phyloP scores from a whole-genome alignment of 257 asterid genomes.

The Solanum virginianum region DNA sequence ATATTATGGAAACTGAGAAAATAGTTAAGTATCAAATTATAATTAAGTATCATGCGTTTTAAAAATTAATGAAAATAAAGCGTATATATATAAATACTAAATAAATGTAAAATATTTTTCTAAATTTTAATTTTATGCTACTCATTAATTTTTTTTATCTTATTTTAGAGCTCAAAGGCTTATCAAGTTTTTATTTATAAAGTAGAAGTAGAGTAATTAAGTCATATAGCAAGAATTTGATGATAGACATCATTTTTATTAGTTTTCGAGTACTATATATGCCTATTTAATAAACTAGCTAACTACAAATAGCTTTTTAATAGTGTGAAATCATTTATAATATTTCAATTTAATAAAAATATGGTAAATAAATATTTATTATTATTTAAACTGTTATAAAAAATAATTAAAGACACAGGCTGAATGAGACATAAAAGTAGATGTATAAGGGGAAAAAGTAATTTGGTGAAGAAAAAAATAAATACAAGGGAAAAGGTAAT shows the following conservation, averaged over 20 bases:
- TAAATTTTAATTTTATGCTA: too few relatives aligned
- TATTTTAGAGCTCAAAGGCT: too few relatives aligned
- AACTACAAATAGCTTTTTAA: neutral
- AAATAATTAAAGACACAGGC: neutral
- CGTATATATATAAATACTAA: too few relatives aligned
- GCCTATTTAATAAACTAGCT: too few relatives aligned
- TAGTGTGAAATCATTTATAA: neutral
- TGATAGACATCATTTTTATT: too few relatives aligned
- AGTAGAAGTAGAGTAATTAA: too few relatives aligned
- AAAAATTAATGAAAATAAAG: neutral
- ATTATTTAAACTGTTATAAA: neutral
- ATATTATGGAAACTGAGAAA: neutral
- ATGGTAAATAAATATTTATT: neutral
- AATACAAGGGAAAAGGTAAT: neutral
- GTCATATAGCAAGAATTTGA: too few relatives aligned
- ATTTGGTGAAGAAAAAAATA: neutral
- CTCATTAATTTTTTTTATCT: too few relatives aligned
- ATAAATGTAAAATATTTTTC: too few relatives aligned
- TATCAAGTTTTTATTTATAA: too few relatives aligned
- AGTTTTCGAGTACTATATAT: too few relatives aligned
- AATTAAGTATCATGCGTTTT: neutral
- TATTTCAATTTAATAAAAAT: neutral
- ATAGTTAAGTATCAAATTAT: neutral
- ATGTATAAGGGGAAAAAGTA: neutral
- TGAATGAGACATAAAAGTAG: neutral